Percentiles rank a stretch among this genome's conserved stretches.
These are phyloP conservation scores for Paraphaeosphaeria sporulosa DNA, from an alignment of 2,329 filamentous ascomycete species.

Conservation along the genomic window DNA sequence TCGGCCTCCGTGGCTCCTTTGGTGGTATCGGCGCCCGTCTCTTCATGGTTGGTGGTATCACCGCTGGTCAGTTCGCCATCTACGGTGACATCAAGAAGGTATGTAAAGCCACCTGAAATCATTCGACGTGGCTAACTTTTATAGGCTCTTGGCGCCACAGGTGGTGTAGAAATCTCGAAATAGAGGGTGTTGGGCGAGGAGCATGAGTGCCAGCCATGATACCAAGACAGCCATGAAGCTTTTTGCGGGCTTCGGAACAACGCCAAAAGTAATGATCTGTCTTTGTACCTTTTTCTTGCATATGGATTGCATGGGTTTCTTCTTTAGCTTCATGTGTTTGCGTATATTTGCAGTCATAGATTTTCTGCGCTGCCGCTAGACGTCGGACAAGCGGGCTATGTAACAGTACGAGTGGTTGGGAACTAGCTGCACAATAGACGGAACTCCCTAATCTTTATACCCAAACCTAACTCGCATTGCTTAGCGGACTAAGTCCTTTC, in stretches of 20 bases:
- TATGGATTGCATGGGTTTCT: slow-evolving; percentile 35
- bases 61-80: slow-evolving; percentile 77
- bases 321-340: slow-evolving; percentile 38
- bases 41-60: slow-evolving; percentile 72
- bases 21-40: slow-evolving; percentile 82
- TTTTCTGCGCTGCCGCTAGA: slow-evolving; percentile 29
- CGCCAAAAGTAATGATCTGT: slow-evolving; percentile 32
- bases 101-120: neutral
- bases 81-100: slow-evolving; percentile 63
- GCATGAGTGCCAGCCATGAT: slow-evolving; percentile 25
- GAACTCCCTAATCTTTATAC: slow-evolving; percentile 19
- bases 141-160: slow-evolving; percentile 72
- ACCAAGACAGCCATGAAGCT: slow-evolving; percentile 38
- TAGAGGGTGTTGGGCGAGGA: slow-evolving; percentile 19
- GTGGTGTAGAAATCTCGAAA: slow-evolving; percentile 59
- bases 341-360: slow-evolving; percentile 38
- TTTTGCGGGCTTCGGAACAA: slow-evolving; percentile 27
- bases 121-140: slow-evolving; percentile 58
- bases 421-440: slow-evolving; percentile 43
- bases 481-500: no score
- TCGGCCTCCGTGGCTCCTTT: slow-evolving; percentile 80
- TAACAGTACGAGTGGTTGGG: slow-evolving; percentile 41
- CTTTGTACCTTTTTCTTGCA: slow-evolving; percentile 36
- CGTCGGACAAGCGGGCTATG: slow-evolving; percentile 26
- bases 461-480: no score